Conservation (phyloP, 2,329 filamentous ascomycete genomes). For the Diaporthe sp. region DNA sequence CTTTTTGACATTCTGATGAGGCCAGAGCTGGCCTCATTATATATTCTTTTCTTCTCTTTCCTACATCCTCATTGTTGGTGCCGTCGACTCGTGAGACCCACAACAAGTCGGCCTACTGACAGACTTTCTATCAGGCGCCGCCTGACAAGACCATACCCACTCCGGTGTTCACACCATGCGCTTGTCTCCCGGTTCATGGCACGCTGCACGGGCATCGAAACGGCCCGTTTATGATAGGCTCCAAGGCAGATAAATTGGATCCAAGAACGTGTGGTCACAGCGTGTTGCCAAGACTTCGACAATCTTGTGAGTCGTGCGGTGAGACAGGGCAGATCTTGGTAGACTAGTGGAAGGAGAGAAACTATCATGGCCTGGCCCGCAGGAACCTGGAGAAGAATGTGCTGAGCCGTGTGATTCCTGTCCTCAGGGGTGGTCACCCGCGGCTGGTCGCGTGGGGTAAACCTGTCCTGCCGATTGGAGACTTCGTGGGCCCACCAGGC, state of each 20-base stretch:
- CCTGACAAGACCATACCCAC: neutral
- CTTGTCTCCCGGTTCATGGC: neutral
- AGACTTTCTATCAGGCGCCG: conserved; percentile 2
- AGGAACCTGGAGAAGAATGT: conserved; percentile 7
- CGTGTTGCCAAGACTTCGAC: conserved; percentile 3
- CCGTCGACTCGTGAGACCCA: conserved; percentile 7
- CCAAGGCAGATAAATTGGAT: neutral
- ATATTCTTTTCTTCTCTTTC: neutral
- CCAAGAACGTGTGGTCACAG: conserved; percentile 14
- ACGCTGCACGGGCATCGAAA: conserved; percentile 20
- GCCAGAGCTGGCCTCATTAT: neutral
- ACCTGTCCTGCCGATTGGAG: neutral
- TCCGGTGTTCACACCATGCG: conserved; percentile 5
- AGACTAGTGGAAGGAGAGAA: neutral
- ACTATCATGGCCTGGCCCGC: neutral
- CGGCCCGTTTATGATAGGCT: conserved; percentile 9
- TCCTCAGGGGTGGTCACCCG: conserved; percentile 10
- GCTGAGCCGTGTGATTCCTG: conserved; percentile 16
- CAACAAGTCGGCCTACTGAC: neutral
- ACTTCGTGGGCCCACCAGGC: neutral
- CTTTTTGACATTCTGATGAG: neutral
- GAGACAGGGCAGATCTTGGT: conserved; percentile 15
- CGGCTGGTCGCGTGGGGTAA: conserved; percentile 21
- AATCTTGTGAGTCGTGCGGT: conserved; percentile 6
- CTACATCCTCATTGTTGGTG: neutral